phyloP scores from a whole-genome alignment of 2,329 filamentous ascomycete species.

The Talaromyces sp. region DNA sequence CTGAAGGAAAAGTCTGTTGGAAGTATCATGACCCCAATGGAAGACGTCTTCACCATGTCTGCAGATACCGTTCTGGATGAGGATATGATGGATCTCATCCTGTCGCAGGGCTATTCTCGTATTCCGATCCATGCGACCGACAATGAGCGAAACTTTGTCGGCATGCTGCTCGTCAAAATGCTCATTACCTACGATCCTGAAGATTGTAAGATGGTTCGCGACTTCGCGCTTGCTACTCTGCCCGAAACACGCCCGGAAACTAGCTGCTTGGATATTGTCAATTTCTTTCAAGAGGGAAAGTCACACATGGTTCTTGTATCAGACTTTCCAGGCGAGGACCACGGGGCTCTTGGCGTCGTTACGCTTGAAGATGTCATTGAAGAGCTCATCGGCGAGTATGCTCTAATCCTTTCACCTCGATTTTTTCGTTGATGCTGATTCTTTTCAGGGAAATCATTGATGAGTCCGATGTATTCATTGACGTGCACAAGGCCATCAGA shows the following conservation, averaged over 20 bases:
- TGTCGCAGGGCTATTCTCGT: conserved; percentile 89
- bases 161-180: conserved; percentile 98
- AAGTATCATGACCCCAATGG: conserved; percentile 97
- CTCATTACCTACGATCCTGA: conserved; percentile 98
- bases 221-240: conserved; percentile 88
- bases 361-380: conserved; percentile 98
- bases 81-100: conserved; percentile 86
- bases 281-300: conserved; percentile 99
- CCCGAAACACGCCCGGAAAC: conserved; percentile 94
- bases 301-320: conserved; percentile 98
- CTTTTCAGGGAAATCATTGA: conserved; percentile 84
- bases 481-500: conserved; percentile 96
- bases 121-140: conserved; percentile 91
- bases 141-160: conserved; percentile 83
- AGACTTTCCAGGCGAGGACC: conserved; percentile 82
- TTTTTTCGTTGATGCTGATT: background rate
- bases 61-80: conserved; percentile 91
- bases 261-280: conserved; percentile 96
- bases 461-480: conserved; percentile 96
- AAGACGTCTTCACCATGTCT: conserved; percentile 95
- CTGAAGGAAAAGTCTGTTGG: conserved; percentile 94
- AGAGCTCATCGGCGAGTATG: conserved; percentile 94
- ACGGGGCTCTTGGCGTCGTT: conserved; percentile 87
- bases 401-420: conserved; percentile 26
- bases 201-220: conserved; percentile 78